Conservation (phyloP, 441 rosid genomes). For the Arabidopsis lyrata region DNA sequence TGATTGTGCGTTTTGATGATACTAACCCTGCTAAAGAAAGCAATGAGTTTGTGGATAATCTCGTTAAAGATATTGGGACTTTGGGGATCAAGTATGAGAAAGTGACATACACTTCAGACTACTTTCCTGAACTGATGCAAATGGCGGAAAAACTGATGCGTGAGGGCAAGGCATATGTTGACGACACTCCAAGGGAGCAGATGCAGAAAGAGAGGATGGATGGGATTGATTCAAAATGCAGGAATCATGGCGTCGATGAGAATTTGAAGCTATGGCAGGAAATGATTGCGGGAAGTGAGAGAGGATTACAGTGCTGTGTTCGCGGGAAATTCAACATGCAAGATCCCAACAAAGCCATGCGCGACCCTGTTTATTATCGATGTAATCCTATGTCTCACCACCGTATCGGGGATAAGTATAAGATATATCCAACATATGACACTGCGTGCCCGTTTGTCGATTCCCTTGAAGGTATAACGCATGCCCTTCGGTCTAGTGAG, state of each 20-base stretch:
- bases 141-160: slow-evolving; percentile 82
- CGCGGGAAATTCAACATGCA: slow-evolving; percentile 96
- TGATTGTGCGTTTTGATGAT: slow-evolving; percentile 82
- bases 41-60: slow-evolving; percentile 82
- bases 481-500: slow-evolving; percentile 86
- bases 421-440: slow-evolving; percentile 93
- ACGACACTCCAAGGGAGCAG: slow-evolving; percentile 71
- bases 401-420: slow-evolving; percentile 83
- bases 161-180: slow-evolving; percentile 85
- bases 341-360: slow-evolving; percentile 88
- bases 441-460: slow-evolving; percentile 98
- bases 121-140: slow-evolving; percentile 76
- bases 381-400: slow-evolving; percentile 94
- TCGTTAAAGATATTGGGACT: slow-evolving; percentile 77
- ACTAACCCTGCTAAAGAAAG: slow-evolving; percentile 87
- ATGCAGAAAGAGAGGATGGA: slow-evolving; percentile 94
- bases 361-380: slow-evolving; percentile 95
- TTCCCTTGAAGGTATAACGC: slow-evolving; percentile 77
- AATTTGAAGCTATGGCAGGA: slow-evolving; percentile 83
- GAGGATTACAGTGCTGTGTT: slow-evolving; percentile 87
- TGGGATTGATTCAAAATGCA: slow-evolving; percentile 82
- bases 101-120: slow-evolving; percentile 87
- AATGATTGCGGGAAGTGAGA: slow-evolving; percentile 77
- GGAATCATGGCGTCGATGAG: slow-evolving; percentile 69
- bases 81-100: slow-evolving; percentile 74